Conservation (phyloP, 768 basidiomycete genomes). For the Boletus vermiculosoides region DNA sequence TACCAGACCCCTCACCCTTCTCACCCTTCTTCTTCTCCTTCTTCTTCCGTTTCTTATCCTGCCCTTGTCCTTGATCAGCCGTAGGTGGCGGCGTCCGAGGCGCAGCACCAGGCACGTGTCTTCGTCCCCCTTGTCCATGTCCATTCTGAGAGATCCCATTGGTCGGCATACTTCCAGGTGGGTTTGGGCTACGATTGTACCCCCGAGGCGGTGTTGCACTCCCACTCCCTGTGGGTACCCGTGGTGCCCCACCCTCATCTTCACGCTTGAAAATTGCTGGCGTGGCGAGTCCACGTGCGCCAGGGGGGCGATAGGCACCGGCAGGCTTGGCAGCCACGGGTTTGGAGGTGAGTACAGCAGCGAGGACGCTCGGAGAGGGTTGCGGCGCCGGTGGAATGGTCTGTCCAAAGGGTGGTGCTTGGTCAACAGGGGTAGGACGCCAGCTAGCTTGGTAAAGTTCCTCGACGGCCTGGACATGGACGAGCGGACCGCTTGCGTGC, state of each 20-base stretch:
- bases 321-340: slow-evolving; percentile 62
- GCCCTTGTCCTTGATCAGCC: slow-evolving; percentile 30
- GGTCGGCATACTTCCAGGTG: slow-evolving; percentile 45
- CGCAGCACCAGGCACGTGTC: slow-evolving; percentile 72
- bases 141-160: slow-evolving; percentile 36
- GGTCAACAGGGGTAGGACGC: slow-evolving; percentile 71
- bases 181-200: slow-evolving; percentile 57
- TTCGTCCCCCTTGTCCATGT: slow-evolving; percentile 35
- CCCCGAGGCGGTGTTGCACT: slow-evolving; percentile 61
- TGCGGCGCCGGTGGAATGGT: slow-evolving; percentile 66
- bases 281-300: slow-evolving; percentile 85
- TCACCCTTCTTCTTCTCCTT: slow-evolving; percentile 57
- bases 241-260: slow-evolving; percentile 77
- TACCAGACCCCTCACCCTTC: slow-evolving; percentile 29
- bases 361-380: slow-evolving; percentile 56
- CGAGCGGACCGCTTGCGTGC: slow-evolving; percentile 86
- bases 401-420: slow-evolving; percentile 63
- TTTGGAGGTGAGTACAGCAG: slow-evolving; percentile 50
- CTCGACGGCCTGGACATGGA: slow-evolving; percentile 79
- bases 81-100: slow-evolving; percentile 47
- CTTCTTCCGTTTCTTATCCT: slow-evolving; percentile 46
- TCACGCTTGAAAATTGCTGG: slow-evolving; percentile 89
- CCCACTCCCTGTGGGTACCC: slow-evolving; percentile 47
- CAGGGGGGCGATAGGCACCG: slow-evolving; percentile 92
- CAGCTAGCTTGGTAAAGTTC: slow-evolving; percentile 90